Base-by-base conservation (phyloP, 768 basidiomycete genomes). In the Cyathus striatus region DNA sequence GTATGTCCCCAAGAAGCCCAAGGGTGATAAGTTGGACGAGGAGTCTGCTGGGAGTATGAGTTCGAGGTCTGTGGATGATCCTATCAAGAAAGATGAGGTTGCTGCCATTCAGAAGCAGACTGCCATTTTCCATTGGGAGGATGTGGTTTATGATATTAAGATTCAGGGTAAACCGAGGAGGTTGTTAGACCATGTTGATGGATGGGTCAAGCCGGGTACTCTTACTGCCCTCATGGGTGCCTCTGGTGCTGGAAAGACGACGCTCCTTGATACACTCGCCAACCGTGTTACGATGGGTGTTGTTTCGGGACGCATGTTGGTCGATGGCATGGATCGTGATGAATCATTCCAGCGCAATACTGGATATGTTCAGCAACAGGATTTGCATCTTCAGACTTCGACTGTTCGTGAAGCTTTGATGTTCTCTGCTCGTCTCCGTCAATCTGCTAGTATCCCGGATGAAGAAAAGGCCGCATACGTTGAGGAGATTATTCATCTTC, bases 281-380 rank as follows among this genome's bases (percentile, higher is more conserved):
- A 64, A 75, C 50, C 70, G 78, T 4, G 62, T 66, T 0, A 62
- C 65, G 41, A 59, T 55, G 6, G 79, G 79, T 17, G 68, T 78
- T 10, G 65, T 81, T 5, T 53, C 50, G 2, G 80, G 80, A 1
- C 73, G 78, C 46, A 66, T 63, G 46, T 64, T 78, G 56, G 72
- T 86, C 50, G 74, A 85, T 57, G 71, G 79, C 0, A 73, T 72
- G 38, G 42, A 60, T 1, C 63, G 76, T n/a, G 81, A n/a, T 30
- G 9, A 30, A 9, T 9, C n/a, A 30, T 9, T 83, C 55, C 73
- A 75, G 49, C 64, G 83, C 46, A 81, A 85, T 66, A 83, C 80
- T 54, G 90, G 87, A 0, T 93, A 92, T 54, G 84, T 81, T 45
- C 90, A 94, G 55, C 92, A 95, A 58, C 78, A 79, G 71, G 89